Percentiles rank a stretch among this genome's conserved stretches.
phyloP scores from a whole-genome alignment of 73 alveolate genomes.

The Uronychia binucleata region DNA sequence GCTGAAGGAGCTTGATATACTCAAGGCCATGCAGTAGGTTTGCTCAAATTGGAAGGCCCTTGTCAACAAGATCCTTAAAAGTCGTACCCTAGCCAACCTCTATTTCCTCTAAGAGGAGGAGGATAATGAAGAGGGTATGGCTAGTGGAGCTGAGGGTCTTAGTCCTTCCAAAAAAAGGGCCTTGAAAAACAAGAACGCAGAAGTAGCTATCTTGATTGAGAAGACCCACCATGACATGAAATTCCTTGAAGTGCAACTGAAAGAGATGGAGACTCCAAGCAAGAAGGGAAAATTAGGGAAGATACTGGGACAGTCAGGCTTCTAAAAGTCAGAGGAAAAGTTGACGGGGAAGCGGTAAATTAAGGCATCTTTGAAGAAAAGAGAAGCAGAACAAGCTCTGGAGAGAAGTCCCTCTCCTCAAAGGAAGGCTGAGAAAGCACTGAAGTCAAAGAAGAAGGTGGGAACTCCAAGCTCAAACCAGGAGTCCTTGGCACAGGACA shows the following conservation, averaged over 20 bases:
- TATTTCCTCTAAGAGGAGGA: background rate
- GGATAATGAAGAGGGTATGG: background rate
- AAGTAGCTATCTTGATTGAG: background rate
- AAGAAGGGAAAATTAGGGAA: background rate
- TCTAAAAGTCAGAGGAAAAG: background rate
- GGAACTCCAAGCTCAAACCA: background rate
- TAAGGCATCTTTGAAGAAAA: background rate
- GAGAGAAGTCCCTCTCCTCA: background rate
- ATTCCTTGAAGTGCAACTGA: background rate
- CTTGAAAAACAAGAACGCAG: background rate
- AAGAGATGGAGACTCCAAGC: background rate
- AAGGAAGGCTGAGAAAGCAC: background rate
- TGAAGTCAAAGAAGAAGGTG: background rate
- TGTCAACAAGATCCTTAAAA: slow-evolving; percentile 5
- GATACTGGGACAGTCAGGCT: background rate
- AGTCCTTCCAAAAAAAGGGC: background rate
- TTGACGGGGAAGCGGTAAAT: background rate
- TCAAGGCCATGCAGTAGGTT: slow-evolving; percentile 23
- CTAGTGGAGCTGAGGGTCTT: background rate
- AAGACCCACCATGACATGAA: background rate
- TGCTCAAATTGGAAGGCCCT: slow-evolving; percentile 21
- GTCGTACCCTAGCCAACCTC: background rate
- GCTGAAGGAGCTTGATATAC: slow-evolving; percentile 27
- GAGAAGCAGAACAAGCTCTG: slow-evolving; percentile 11
- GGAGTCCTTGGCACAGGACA: background rate